Base-by-base conservation (phyloP, 1,284 basidiomycete species). In the Ceratobasidium sp. region DNA sequence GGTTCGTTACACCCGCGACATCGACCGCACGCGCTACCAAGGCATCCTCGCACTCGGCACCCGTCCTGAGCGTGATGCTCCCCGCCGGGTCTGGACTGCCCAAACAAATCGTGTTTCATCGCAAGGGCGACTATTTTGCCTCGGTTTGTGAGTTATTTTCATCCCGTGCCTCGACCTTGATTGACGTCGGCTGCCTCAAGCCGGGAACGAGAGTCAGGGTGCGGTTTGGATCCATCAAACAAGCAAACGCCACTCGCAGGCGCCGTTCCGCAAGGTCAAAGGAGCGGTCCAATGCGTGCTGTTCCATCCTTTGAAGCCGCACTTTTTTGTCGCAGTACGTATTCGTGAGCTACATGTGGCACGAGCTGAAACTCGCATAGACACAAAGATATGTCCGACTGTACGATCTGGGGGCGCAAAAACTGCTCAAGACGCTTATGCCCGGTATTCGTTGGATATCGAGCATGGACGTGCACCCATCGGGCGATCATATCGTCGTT, bases 381-480 rank as follows among this genome's bases (percentile, higher is more conserved):
- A 99, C 97, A 2, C 96, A 99, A 80, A 92, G 96, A 76, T 96
- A 98, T 78, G 90, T 99, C 73, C 87, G 96, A 71, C 79, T 99
- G 72, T 99, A 99, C 82, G 96, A 99, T 79, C 85, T 99, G 29
- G 89, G 93, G 42, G 93, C 92, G 73, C 97, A 99, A 80, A 91
- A 91, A 76, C 83, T 99, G 62, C 79, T 98, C 75, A 97, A 96
- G 82, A 98, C 96, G 25, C 81, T 99, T 56, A 89, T 86, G 77
- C 92, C 96, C 7, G 96, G 96, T 64, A 92, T 96, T 75, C 90
- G 88, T 78, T 99, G 96, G 96, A 98, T 99, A 76, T 96, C 94
- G 35, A 92, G 88, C 8, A 88, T 99, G 87, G 95, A 98, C 78
- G 86, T 99, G 22, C 97, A 99, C 79, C 93, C 96, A 6, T 89